Conservation (phyloP, 1,284 basidiomycete species). For the Cryptococcus deneoformans region DNA sequence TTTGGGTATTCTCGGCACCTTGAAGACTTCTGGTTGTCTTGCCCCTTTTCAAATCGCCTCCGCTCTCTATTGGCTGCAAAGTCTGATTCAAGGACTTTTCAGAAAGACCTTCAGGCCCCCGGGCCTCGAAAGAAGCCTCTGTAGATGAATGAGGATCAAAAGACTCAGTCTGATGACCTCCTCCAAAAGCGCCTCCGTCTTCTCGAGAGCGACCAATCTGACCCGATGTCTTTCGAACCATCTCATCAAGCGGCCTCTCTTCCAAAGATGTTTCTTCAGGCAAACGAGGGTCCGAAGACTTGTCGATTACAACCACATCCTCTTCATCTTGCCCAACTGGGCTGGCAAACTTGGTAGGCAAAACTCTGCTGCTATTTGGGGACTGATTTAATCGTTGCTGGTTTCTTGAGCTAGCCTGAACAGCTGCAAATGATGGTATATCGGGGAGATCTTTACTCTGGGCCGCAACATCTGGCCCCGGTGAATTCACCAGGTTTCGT, state of each 20-base stretch:
- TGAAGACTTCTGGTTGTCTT: background rate
- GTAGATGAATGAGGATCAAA: constrained; percentile 14
- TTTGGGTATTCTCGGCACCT: background rate
- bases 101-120: too few relatives aligned
- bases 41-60: background rate
- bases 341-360: background rate
- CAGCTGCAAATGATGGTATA: too few relatives aligned
- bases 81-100: constrained; percentile 16
- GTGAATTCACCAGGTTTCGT: background rate
- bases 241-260: too few relatives aligned
- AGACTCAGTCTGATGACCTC: constrained; percentile 12
- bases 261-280: too few relatives aligned
- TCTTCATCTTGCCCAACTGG: constrained; percentile 3
- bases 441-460: background rate
- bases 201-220: background rate
- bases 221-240: too few relatives aligned
- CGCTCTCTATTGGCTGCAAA: constrained; percentile 3
- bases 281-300: background rate
- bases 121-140: constrained; percentile 7
- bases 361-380: background rate
- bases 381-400: too few relatives aligned
- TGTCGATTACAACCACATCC: constrained; percentile 15
- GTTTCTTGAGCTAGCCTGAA: too few relatives aligned
- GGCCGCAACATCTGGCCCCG: background rate
- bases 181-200: background rate